Evolutionary conservation across 1,284 basidiomycete genomes (phyloP), one percentile per base, ranked within the genome.

Genomic region (Pisolithus thermaeus): DNA sequence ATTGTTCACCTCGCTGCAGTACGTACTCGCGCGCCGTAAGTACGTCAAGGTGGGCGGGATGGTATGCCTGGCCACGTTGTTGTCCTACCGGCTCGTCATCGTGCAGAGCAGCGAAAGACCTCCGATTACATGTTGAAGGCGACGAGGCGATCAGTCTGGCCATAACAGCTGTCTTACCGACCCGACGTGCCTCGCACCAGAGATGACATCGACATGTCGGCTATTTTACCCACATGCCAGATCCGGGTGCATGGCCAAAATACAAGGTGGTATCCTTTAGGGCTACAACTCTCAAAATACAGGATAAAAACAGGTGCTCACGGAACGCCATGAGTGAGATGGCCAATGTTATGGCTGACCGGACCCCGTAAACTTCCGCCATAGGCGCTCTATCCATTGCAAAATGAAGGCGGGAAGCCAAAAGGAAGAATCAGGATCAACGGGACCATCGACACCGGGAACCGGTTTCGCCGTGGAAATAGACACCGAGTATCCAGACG

Each of bases 311-410:
- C 12, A 27, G 27, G n/a, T 43, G 42, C 42, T 43, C 42, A 53
- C 37, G 41, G 36, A 30, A 41, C n/a, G 51, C 23, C 42, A 53
- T 44, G 36, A 39, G 28, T 16, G 37, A 22, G 23, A 37, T 18
- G 8, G 27, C 23, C 22, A 43, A 49, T 14, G 30, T 27, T 30
- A 54, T 32, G 51, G 42, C 50, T 42, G 50, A 49, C 46, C 42
- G 44, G 44, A 32, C 52, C 59, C 58, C 23, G 42, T 49, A 40
- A 59, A 44, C 38, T 44, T 39, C 25, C 46, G 57, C 16, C 35
- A 44, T 53, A 57, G 51, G 14, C 45, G 51, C 38, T 47, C 46
- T 41, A 70, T 50, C 64, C 65, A 60, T 45, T 56, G 59, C 38
- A 62, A 52, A 41, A 73, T 41, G 43, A 56, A 25, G 46, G 37